Conservation (phyloP, 2,329 filamentous ascomycete species). For the Fusarium lateritium region DNA sequence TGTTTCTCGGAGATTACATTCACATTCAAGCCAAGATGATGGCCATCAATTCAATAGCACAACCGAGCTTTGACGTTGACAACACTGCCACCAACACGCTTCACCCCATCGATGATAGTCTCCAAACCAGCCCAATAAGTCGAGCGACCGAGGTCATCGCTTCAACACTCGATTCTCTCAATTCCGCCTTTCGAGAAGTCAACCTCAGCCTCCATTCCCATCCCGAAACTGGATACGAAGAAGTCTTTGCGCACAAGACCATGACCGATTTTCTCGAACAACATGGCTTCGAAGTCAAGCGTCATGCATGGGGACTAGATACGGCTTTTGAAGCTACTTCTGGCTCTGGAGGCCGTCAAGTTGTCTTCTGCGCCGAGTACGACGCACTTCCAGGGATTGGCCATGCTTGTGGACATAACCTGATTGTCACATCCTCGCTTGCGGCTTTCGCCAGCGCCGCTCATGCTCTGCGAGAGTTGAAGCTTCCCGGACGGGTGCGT, state of each 20-base stretch:
- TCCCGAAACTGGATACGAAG: constrained; percentile 2
- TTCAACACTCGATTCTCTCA: neutral
- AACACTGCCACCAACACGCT: neutral
- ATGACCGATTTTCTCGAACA: neutral
- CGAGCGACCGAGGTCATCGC: neutral
- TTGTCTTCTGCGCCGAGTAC: constrained; percentile 6
- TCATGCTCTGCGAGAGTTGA: neutral
- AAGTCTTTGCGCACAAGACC: neutral
- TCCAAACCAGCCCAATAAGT: neutral
- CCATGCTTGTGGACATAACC: neutral
- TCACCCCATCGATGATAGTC: neutral
- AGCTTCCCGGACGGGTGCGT: neutral
- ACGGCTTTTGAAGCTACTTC: constrained; percentile 1
- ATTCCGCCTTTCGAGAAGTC: neutral
- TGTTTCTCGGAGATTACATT: neutral
- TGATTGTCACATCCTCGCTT: neutral
- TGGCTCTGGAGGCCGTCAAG: neutral
- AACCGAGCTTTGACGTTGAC: too few species aligned
- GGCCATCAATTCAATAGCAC: neutral
- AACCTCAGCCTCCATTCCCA: neutral
- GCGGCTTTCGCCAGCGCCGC: neutral
- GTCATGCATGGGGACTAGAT: neutral
- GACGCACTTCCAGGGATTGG: neutral
- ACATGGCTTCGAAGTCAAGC: neutral
- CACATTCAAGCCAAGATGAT: neutral